A percentile compares a stretch with the other conserved stretches of the same genome.
Conservation (phyloP, 2,329 filamentous ascomycete genomes). For the Fonsecaea pedrosoi region DNA sequence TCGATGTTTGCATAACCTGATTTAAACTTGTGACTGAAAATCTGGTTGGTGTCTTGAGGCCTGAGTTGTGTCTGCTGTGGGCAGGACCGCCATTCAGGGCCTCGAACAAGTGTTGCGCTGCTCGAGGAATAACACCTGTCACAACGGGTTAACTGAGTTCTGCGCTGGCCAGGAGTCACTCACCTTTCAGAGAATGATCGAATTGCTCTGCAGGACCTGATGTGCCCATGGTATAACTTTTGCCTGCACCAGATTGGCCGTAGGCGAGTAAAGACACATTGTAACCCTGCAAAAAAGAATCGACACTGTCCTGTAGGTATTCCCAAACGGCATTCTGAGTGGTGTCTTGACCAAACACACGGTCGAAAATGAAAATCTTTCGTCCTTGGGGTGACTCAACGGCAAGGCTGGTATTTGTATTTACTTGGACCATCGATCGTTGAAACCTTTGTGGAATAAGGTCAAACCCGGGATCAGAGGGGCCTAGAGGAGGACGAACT, state of each 20-base stretch:
- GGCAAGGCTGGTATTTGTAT: slow-evolving; percentile 79
- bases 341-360: slow-evolving; percentile 84
- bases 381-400: slow-evolving; percentile 91
- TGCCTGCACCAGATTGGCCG: slow-evolving; percentile 95
- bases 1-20: slow-evolving; percentile 47
- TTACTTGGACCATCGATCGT: slow-evolving; percentile 87
- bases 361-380: slow-evolving; percentile 96
- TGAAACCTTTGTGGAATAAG: slow-evolving; percentile 96
- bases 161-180: slow-evolving; percentile 19
- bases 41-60: slow-evolving; percentile 78
- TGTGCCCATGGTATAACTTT: slow-evolving; percentile 99
- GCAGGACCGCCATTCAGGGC: slow-evolving; percentile 68
- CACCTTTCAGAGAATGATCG: slow-evolving; percentile 77
- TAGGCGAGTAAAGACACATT: slow-evolving; percentile 98
- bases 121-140: slow-evolving; percentile 93
- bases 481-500: slow-evolving; percentile 82
- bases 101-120: slow-evolving; percentile 85
- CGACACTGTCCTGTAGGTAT: slow-evolving; percentile 88
- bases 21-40: slow-evolving; percentile 70
- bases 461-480: slow-evolving; percentile 88
- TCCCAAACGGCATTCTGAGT: slow-evolving; percentile 92
- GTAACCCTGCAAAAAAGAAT: slow-evolving; percentile 91
- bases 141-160: slow-evolving; percentile 2
- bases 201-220: slow-evolving; percentile 81
- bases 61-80: slow-evolving; percentile 69